Evolutionary conservation across 2,329 filamentous ascomycete species (phyloP).

Genomic region (Fusarium neocosmosporiellum): DNA sequence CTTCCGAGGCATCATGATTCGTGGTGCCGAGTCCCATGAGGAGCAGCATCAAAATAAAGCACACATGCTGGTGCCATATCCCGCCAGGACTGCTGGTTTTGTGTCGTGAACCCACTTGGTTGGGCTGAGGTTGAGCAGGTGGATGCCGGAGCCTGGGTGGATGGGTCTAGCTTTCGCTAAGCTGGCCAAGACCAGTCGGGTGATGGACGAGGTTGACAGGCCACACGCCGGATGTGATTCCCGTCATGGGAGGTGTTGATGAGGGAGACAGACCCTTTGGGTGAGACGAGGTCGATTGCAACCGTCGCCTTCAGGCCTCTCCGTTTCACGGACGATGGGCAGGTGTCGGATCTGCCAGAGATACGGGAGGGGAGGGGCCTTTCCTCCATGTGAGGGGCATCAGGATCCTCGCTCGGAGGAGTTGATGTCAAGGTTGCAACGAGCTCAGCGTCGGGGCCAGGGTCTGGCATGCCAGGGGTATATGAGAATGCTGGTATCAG

Average conservation of each 20-base stretch:
- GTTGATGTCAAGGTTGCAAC: constrained; percentile 27
- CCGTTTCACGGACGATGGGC: not conserved
- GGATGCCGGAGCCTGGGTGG: constrained; percentile 26
- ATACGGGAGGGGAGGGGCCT: constrained; percentile 19
- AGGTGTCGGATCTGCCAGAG: constrained; percentile 20
- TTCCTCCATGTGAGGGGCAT: constrained; percentile 7
- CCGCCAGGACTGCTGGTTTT: not conserved
- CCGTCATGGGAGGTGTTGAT: not conserved
- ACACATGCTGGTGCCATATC: not conserved
- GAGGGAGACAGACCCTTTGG: not conserved
- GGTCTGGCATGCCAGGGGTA: constrained; percentile 12
- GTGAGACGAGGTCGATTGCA: not conserved
- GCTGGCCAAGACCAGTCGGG: constrained; percentile 30
- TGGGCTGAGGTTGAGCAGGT: constrained; percentile 24
- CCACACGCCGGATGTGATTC: constrained; percentile 20
- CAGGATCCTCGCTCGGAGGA: constrained; percentile 22
- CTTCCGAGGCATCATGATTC: constrained; percentile 22
- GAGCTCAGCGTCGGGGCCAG: constrained; percentile 18
- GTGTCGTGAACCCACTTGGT: constrained; percentile 5
- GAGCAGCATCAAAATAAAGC: not conserved
- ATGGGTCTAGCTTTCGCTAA: constrained; percentile 39
- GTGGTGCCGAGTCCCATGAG: not conserved
- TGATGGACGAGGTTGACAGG: constrained; percentile 35
- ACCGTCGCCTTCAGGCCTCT: not conserved
- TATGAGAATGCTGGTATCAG: not conserved